Evolutionary conservation across 2,329 filamentous ascomycete species (phyloP).

Genomic region (Intubia oerlemansii): DNA sequence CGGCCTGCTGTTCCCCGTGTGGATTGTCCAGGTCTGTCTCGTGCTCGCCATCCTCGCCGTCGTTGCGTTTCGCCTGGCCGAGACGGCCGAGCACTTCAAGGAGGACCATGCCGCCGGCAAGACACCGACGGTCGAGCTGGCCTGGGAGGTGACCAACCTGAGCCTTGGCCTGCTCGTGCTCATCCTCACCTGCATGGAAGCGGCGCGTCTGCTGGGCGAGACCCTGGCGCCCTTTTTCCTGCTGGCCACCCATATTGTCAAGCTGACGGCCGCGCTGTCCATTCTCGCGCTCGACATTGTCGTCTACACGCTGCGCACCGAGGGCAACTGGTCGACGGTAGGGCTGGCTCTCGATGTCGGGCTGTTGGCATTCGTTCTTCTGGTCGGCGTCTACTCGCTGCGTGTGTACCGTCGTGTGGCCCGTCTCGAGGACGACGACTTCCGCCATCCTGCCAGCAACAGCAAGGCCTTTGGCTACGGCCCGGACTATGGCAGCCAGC

Average conservation of each 20-base stretch:
- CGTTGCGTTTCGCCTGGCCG: slow-evolving; percentile 29
- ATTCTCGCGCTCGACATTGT: slow-evolving; percentile 29
- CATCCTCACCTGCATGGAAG: slow-evolving; percentile 20
- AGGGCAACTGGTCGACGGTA: slow-evolving; percentile 24
- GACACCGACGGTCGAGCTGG: slow-evolving; percentile 24
- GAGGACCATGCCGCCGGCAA: slow-evolving; percentile 17
- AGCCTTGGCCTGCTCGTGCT: slow-evolving; percentile 24
- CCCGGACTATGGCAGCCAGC: slow-evolving; percentile 7
- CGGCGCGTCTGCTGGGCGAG: slow-evolving; percentile 20
- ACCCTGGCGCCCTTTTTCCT: slow-evolving; percentile 32
- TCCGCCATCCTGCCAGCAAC: slow-evolving; percentile 27
- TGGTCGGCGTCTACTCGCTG: slow-evolving; percentile 23
- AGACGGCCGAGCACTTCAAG: slow-evolving; percentile 21
- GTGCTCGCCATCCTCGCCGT: slow-evolving; percentile 25
- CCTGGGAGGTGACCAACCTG: slow-evolving; percentile 32
- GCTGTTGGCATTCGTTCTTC: slow-evolving; percentile 24
- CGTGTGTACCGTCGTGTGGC: slow-evolving; percentile 24
- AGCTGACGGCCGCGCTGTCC: slow-evolving; percentile 22
- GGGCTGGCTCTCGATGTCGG: slow-evolving; percentile 25
- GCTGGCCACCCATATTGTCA: slow-evolving; percentile 28
- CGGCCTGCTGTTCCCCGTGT: slow-evolving; percentile 24
- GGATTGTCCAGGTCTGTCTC: slow-evolving; percentile 25
- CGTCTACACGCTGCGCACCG: slow-evolving; percentile 22
- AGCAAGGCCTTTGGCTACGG: slow-evolving; percentile 25
- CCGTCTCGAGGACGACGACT: slow-evolving; percentile 18